Base-by-base conservation (phyloP, 2,329 filamentous ascomycete genomes). In the Aureobasidium sp. region DNA sequence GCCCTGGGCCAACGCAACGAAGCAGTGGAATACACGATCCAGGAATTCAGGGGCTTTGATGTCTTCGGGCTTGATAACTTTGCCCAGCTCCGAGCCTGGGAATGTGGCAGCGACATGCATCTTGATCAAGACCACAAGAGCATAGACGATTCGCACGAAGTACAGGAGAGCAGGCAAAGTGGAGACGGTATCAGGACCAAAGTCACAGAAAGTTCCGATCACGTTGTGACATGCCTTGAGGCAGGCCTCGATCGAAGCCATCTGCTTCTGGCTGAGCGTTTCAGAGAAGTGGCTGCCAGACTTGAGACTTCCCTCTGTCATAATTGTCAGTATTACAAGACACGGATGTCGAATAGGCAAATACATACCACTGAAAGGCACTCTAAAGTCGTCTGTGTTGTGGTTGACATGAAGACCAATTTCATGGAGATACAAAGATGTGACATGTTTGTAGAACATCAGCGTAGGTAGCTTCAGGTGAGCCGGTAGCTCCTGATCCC, bases 121-220 rank as follows among this genome's bases (percentile, higher is more conserved):
- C 67, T 84, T 85, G 72, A 84, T 82, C 8, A 85, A 74, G 36
- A 83, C 79, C 6, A 85, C 80, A 27, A 82, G 76, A 14, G 82
- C 79, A 67, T 84, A 85, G 11, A 81, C 79, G 50, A 79, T 77
- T 41, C 82, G 78, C 21, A 84, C 81, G 67, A 82, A 69, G 49
- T 65, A 69, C 5, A 70, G 62, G 49, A 79, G 77, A 50, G 79
- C 77, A 8, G 79, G 79, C 5, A 80, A 65, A 0, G 72, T 72
- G 34, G 75, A 69, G 34, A 79, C 70, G 2, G 70, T 73, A 14
- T 78, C 74, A 8, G 74, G 75, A 34, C 79, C 76, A 47, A 80
- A 76, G 34, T 77, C 74, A 10, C 83, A 75, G 49, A 83, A 78
- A 6, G 73, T 77, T 53, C 79, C 73, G 5, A 82, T 68, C 34